phyloP scores from a whole-genome alignment of 1,139 yeast genomes.

The Nakaseomyces uthaithaninus region DNA sequence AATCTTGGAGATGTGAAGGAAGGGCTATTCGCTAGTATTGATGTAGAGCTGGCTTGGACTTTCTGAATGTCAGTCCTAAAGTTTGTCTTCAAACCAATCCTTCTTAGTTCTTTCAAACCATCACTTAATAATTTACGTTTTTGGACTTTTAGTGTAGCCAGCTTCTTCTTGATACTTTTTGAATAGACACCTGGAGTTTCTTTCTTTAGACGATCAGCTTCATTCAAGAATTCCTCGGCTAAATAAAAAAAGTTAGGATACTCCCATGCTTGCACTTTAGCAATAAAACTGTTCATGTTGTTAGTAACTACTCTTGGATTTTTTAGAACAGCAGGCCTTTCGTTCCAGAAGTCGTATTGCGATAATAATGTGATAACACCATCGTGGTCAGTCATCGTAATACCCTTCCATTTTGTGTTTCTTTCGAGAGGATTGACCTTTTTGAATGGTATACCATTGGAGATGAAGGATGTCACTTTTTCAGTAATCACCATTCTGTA shows the following conservation, averaged over 20 bases:
- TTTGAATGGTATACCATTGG: slow-evolving; percentile 44
- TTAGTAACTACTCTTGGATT: slow-evolving; percentile 43
- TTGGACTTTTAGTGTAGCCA: slow-evolving; percentile 70
- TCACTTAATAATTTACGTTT: slow-evolving; percentile 74
- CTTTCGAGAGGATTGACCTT: not conserved
- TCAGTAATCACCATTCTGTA: slow-evolving; percentile 58
- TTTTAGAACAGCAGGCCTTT: slow-evolving; percentile 48
- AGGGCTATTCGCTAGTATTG: slow-evolving; percentile 48
- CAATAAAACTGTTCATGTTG: slow-evolving; percentile 47
- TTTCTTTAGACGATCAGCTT: slow-evolving; percentile 54
- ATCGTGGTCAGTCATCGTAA: slow-evolving; percentile 5
- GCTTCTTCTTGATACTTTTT: slow-evolving; percentile 65
- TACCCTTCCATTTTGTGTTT: not conserved
- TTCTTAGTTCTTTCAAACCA: slow-evolving; percentile 60
- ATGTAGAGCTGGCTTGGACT: slow-evolving; percentile 54
- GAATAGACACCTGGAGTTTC: slow-evolving; percentile 70
- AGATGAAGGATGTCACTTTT: slow-evolving; percentile 50
- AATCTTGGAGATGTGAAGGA: slow-evolving; percentile 39
- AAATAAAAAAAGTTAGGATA: slow-evolving; percentile 39
- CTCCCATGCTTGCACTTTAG: slow-evolving; percentile 33
- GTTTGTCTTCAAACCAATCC: slow-evolving; percentile 65
- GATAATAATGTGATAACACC: slow-evolving; percentile 8
- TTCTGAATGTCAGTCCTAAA: slow-evolving; percentile 57
- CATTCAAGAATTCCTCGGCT: slow-evolving; percentile 47
- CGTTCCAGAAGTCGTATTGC: slow-evolving; percentile 36